Evolutionary conservation across 2,329 filamentous ascomycete species (phyloP).

Genomic region (Pestalotiopsis sp.): DNA sequence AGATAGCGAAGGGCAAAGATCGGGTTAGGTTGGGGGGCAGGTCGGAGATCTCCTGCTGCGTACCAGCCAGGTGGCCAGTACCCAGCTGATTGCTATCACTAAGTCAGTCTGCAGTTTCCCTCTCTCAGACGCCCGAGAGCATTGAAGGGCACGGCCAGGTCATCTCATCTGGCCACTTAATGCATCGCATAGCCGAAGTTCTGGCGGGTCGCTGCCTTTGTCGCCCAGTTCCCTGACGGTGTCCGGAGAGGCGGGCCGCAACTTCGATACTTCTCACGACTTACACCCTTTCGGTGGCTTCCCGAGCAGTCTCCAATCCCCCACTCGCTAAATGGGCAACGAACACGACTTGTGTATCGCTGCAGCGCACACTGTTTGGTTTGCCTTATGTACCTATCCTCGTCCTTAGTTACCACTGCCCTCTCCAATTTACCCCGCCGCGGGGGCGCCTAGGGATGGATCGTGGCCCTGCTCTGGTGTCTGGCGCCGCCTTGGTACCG

Average conservation of each 20-base stretch:
- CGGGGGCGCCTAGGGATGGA: constrained; percentile 22
- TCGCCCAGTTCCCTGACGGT: constrained; percentile 18
- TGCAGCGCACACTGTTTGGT: constrained; percentile 20
- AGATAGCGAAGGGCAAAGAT: not conserved
- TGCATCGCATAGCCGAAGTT: constrained; percentile 18
- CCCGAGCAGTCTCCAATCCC: not conserved
- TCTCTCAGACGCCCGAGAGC: too few species aligned
- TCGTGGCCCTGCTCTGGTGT: not conserved
- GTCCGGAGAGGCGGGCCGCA: constrained; percentile 38
- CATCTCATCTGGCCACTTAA: constrained; percentile 14
- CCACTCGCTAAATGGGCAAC: not conserved
- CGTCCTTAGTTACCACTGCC: not conserved
- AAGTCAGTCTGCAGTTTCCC: too few species aligned
- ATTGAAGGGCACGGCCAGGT: too few species aligned
- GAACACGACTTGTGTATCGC: constrained; percentile 8
- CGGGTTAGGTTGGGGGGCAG: not conserved
- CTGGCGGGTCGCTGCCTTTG: constrained; percentile 14
- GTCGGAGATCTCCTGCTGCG: too few species aligned
- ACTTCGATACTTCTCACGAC: constrained; percentile 4
- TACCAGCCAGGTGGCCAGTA: too few species aligned
- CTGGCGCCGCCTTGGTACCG: not conserved
- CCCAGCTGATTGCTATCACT: too few species aligned
- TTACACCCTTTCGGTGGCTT: not conserved
- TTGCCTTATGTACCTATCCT: constrained; percentile 20
- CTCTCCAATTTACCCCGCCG: constrained; percentile 32